Evolutionary conservation across 495 filamentous ascomycete genomes (phyloP), one percentile per base, ranked within the genome.

Genomic region (Neurospora terricola): DNA sequence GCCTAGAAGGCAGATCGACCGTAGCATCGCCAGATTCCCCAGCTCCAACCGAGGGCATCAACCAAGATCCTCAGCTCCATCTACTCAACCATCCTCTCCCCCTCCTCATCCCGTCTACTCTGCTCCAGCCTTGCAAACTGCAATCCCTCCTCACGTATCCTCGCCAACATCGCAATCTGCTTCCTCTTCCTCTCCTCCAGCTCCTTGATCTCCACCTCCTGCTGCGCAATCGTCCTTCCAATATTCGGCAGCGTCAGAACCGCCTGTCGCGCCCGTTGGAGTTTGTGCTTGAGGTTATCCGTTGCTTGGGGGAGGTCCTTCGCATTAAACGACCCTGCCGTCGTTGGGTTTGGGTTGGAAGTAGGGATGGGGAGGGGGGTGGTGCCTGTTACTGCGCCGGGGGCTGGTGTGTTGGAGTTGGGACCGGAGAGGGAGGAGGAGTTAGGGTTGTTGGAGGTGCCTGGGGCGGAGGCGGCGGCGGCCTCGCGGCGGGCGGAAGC

Each of bases 261-360:
- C 45, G 91, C 89, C 10, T 75, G 83, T 21, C 91, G 86, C 69
- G 94, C 95, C 75, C 89, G 91, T 78, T 93, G 90, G 71, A 98
- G 87, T 79, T 92, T 91, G 81, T 93, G 89, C 77, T 90, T 92
- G 74, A 99, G 83, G 18, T 87, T 86, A 73, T 91, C 91, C 4
- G 91, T 90, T 48, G 90, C 92, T 1, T 89, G 87, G 11, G 90
- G 87, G 30, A 98, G 88, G 74, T 94, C 90, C 81, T 97, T 96
- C 48, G 91, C 88, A 54, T 90, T 88, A 38, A 96, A 86, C 43
- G 76, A 12, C 9, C 62, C 68, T 38, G 71, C 38, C 42, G 66
- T 34, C 70, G 74, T 74, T 2, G 72, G 48, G 71, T 27, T 18
- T 42, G 48, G 5, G n/a, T 39, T 21, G 45, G 73, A 36, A 10